These are phyloP conservation scores for Melocanna baccifera DNA, from an alignment of 176 grass and related monocot species.

Conservation along the genomic window DNA sequence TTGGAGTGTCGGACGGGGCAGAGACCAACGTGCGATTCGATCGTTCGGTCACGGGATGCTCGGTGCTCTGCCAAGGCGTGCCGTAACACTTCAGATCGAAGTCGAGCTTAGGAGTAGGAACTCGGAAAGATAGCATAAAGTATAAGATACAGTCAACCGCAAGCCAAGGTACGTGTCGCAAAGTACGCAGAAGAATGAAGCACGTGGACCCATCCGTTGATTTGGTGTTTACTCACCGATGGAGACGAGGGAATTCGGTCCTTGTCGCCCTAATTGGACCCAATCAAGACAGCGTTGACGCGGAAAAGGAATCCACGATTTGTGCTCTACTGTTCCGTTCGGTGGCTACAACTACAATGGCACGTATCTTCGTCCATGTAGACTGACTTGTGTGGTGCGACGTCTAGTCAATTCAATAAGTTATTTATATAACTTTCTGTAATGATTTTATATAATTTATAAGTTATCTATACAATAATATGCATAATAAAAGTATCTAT, in stretches of 20 bases:
- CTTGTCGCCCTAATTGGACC: background rate
- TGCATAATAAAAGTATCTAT: too few species aligned
- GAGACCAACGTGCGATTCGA: background rate
- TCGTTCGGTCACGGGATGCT: conserved; percentile 1
- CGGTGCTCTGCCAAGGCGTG: background rate
- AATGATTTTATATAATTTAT: too few species aligned
- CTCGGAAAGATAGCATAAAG: background rate
- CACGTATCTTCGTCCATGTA: background rate
- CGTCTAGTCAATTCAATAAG: too few species aligned
- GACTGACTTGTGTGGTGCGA: background rate
- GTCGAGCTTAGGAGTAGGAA: background rate
- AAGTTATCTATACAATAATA: too few species aligned
- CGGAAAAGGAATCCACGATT: background rate
- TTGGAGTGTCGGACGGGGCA: background rate
- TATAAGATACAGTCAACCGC: too few species aligned
- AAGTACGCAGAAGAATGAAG: background rate
- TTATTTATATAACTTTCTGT: too few species aligned
- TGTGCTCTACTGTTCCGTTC: background rate
- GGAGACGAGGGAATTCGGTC: background rate
- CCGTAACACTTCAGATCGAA: background rate
- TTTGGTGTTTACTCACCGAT: background rate
- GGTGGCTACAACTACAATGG: background rate
- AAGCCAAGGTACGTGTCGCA: background rate
- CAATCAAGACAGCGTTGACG: conserved; percentile 11
- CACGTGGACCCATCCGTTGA: background rate